phyloP scores from a whole-genome alignment of 345 rosid species.

The Kandelia obovata region DNA sequence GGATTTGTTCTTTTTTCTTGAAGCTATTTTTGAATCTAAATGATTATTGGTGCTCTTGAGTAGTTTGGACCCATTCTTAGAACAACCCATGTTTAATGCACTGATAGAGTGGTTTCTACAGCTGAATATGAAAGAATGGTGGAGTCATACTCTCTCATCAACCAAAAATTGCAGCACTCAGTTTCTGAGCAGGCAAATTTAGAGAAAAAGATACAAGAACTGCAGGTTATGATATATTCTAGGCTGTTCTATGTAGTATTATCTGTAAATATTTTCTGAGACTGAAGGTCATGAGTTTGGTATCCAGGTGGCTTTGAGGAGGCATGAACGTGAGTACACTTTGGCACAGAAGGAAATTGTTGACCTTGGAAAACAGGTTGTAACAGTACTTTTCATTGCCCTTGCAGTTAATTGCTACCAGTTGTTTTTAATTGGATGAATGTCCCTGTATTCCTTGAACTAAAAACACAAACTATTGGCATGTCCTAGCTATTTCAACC shows the following conservation, averaged over 20 bases:
- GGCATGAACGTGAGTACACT: conserved; percentile 65
- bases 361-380: conserved; percentile 86
- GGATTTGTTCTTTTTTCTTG: too few relatives aligned
- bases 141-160: conserved; percentile 70
- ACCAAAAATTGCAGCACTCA: conserved; percentile 70
- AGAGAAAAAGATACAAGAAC: conserved; percentile 66
- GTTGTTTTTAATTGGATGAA: too few relatives aligned
- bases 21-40: background rate
- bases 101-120: conserved; percentile 33
- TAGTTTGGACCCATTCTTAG: background rate
- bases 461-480: too few relatives aligned
- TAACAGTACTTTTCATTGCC: background rate
- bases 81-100: background rate
- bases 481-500: too few relatives aligned
- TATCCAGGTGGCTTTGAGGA: conserved; percentile 70
- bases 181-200: conserved; percentile 60
- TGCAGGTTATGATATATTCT: conserved; percentile 46
- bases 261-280: conserved; percentile 5
- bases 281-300: conserved; percentile 8
- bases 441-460: too few relatives aligned
- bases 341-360: conserved; percentile 71
- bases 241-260: background rate
- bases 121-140: conserved; percentile 87
- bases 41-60: background rate
- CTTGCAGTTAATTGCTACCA: background rate